Percentiles rank a stretch among this genome's conserved stretches.
Conservation (phyloP, 192 early-diverging fungal genomes). For the Podila clonocystis region DNA sequence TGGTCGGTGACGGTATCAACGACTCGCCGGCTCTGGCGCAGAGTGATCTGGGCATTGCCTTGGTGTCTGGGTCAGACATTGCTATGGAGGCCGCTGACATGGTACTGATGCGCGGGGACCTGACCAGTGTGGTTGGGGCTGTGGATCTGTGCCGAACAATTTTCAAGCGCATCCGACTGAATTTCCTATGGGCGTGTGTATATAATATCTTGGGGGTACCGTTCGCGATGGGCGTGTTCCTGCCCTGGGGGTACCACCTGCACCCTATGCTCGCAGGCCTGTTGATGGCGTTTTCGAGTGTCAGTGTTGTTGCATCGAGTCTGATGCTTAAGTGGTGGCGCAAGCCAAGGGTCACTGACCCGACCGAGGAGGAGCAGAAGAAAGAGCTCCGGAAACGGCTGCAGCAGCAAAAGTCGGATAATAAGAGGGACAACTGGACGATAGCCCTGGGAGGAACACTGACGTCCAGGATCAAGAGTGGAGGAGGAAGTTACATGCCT, state of each 20-base stretch:
- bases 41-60: slow-evolving; percentile 88
- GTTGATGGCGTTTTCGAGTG: slow-evolving; percentile 94
- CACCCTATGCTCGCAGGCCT: slow-evolving; percentile 94
- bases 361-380: slow-evolving; percentile 5
- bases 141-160: slow-evolving; percentile 88
- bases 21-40: slow-evolving; percentile 92
- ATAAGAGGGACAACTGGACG: slow-evolving; percentile 19
- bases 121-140: slow-evolving; percentile 86
- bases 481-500: slow-evolving; percentile 23
- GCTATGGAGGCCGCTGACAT: slow-evolving; percentile 95
- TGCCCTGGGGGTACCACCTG: slow-evolving; percentile 86
- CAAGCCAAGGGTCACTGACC: slow-evolving; percentile 40
- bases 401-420: not conserved
- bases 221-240: slow-evolving; percentile 90
- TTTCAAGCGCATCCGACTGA: slow-evolving; percentile 84
- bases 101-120: slow-evolving; percentile 89
- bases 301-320: slow-evolving; percentile 90
- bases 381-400: slow-evolving; percentile 23
- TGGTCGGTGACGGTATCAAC: slow-evolving; percentile 98
- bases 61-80: slow-evolving; percentile 93
- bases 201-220: slow-evolving; percentile 97
- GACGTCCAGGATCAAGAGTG: not conserved
- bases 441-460: not conserved
- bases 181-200: slow-evolving; percentile 89
- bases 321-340: slow-evolving; percentile 79